Base-by-base conservation (phyloP, 2,329 filamentous ascomycete genomes). In the Colletotrichum sidae region DNA sequence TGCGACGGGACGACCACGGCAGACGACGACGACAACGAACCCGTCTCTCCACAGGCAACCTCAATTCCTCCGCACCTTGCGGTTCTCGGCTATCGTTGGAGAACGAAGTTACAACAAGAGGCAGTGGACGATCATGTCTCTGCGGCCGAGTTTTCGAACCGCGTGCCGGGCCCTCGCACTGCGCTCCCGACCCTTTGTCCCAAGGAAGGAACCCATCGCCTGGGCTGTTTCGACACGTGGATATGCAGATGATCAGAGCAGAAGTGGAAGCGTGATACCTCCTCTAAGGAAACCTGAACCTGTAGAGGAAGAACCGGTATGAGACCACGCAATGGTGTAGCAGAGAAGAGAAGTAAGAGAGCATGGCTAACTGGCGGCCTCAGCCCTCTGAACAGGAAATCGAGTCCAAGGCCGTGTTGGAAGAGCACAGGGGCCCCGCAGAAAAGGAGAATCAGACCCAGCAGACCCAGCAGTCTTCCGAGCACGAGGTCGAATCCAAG, bases 101-200 rank as follows among this genome's bases (percentile, higher is more conserved):
- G 9, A 38, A 35, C 1, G 12, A 13, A 37, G 39, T 17, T 12
- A 46, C 7, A 42, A 15, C 2, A 33, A 25, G 45, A 25, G 25
- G 25, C 25, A 25, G 25, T 25, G 4, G 42, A 39, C 17, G 61
- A 33, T 66, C 61, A 89, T 90, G 87, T 81, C 86, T 70, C 82
- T 86, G 62, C 80, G 85, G 76, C 76, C 86, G 70, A 84, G 82
- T 67, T 69, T 88, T 45, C 80, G 83, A 69, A 73, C 76, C 70
- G 77, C 76, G 56, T 77, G 79, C 72, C 77, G 80, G 65, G 75
- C 78, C 47, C 74, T 84, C 53, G 75, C 78, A 42, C 68, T 81
- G 51, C 77, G 79, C 58, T 69, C 78, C 44, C 72, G 76, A 69
- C 75, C 79, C 50, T 72, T 74, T 65, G 63, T 69, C 51, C 66